These are phyloP conservation scores for Irpex sp. DNA, from an alignment of 1,284 basidiomycete genomes.

Conservation along the genomic window DNA sequence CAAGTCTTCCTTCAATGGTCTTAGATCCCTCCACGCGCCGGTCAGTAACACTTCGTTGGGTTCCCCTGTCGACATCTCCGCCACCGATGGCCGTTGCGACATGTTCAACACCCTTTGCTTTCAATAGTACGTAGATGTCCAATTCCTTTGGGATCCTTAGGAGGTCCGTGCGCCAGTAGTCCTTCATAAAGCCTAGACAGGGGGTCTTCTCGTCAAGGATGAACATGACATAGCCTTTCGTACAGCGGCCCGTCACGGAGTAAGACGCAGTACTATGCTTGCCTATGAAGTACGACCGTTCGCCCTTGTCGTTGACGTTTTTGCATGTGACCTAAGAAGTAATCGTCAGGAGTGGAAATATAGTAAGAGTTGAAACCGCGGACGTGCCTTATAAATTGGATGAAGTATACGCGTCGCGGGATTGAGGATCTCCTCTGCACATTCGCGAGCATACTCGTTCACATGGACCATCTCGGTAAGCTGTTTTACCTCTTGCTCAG, in stretches of 20 bases:
- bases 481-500: background rate
- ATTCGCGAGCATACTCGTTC: background rate
- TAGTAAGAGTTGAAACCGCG: background rate
- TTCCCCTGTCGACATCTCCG: background rate
- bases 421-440: background rate
- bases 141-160: background rate
- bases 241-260: background rate
- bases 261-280: background rate
- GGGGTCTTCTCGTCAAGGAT: background rate
- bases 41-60: background rate
- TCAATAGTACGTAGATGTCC: background rate
- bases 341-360: background rate
- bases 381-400: background rate
- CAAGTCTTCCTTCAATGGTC: background rate
- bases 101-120: background rate
- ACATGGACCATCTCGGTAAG: background rate
- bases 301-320: background rate
- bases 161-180: background rate
- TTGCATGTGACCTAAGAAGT: background rate
- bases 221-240: background rate
- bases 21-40: background rate
- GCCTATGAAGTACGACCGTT: background rate
- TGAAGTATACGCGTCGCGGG: background rate
- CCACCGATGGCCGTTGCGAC: constrained; percentile 2
- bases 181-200: background rate